Evolutionary conservation across 768 basidiomycete species (phyloP).

Genomic region (Paxillus involutus): DNA sequence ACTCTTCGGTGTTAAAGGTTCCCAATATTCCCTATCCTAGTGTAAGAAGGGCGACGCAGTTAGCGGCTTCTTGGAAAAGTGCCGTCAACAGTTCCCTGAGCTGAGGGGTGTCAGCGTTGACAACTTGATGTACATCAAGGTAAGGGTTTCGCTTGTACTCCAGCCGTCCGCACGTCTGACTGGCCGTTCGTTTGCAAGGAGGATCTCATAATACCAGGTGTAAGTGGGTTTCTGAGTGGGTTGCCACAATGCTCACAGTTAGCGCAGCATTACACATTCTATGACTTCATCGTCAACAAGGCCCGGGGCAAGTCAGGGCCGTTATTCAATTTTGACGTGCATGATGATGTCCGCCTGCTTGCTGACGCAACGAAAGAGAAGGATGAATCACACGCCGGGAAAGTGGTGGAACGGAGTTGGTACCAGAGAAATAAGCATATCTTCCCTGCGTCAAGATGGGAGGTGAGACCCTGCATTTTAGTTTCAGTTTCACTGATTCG

Average conservation of each 20-base stretch:
- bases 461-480: slow-evolving; percentile 58
- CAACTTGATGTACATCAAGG: slow-evolving; percentile 99
- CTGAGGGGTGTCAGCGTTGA: slow-evolving; percentile 87
- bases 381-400: slow-evolving; percentile 98
- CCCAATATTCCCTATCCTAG: slow-evolving; percentile 39
- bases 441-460: slow-evolving; percentile 96
- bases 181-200: slow-evolving; percentile 53
- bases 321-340: slow-evolving; percentile 97
- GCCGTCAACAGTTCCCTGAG: slow-evolving; percentile 90
- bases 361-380: slow-evolving; percentile 96
- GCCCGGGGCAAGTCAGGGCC: slow-evolving; percentile 98
- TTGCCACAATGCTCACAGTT: neutral
- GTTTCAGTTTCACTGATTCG: slow-evolving; percentile 1
- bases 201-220: slow-evolving; percentile 96
- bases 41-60: slow-evolving; percentile 97
- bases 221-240: slow-evolving; percentile 35
- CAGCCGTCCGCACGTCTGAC: slow-evolving; percentile 4
- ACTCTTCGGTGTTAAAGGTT: neutral
- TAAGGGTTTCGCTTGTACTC: slow-evolving; percentile 28
- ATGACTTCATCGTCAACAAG: slow-evolving; percentile 98
- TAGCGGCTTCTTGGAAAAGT: slow-evolving; percentile 86
- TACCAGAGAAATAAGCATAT: slow-evolving; percentile 98
- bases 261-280: slow-evolving; percentile 93
- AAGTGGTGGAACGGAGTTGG: slow-evolving; percentile 95
- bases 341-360: slow-evolving; percentile 94